Evolutionary conservation across 768 basidiomycete species (phyloP).

Genomic region (Phlegmacium glaucopus): DNA sequence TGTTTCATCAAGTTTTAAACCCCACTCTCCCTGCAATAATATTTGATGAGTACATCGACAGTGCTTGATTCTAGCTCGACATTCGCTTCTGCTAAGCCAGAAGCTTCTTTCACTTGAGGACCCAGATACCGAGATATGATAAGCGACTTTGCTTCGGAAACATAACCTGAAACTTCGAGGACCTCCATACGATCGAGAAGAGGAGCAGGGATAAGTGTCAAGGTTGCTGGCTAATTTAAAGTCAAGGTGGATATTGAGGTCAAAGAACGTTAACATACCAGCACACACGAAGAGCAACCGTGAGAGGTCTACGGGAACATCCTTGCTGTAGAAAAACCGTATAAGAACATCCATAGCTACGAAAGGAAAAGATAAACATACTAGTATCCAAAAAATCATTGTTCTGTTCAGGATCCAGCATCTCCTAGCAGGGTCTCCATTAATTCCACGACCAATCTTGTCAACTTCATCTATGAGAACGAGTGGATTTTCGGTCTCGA

Average conservation of each 20-base stretch:
- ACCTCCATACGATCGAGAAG: slow-evolving; percentile 96
- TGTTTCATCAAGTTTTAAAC: slow-evolving; percentile 97
- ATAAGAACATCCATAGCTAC: too few species aligned
- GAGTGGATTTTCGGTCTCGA: slow-evolving; percentile 91
- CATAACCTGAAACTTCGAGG: slow-evolving; percentile 91
- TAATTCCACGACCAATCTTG: slow-evolving; percentile 89
- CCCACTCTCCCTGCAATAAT: slow-evolving; percentile 96
- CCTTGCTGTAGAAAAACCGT: slow-evolving; percentile 66
- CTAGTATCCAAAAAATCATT: slow-evolving; percentile 96
- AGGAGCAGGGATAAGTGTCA: slow-evolving; percentile 90
- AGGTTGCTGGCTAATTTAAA: slow-evolving; percentile 71
- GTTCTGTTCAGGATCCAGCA: slow-evolving; percentile 96
- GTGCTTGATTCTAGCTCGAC: slow-evolving; percentile 74
- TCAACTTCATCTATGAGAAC: slow-evolving; percentile 96
- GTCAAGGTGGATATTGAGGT: too few species aligned
- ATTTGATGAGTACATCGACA: slow-evolving; percentile 89
- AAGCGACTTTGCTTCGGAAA: slow-evolving; percentile 86
- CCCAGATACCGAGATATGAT: slow-evolving; percentile 86
- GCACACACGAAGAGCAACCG: slow-evolving; percentile 98
- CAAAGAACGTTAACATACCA: too few species aligned
- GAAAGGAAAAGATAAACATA: slow-evolving; percentile 22
- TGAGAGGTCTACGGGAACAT: slow-evolving; percentile 94
- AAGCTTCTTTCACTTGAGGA: slow-evolving; percentile 90
- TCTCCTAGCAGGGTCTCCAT: slow-evolving; percentile 92
- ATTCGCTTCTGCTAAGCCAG: slow-evolving; percentile 82